Evolutionary conservation across 306 rosid genomes (phyloP), one percentile per base, ranked within the genome.

Genomic region (Vigna nakashimae): DNA sequence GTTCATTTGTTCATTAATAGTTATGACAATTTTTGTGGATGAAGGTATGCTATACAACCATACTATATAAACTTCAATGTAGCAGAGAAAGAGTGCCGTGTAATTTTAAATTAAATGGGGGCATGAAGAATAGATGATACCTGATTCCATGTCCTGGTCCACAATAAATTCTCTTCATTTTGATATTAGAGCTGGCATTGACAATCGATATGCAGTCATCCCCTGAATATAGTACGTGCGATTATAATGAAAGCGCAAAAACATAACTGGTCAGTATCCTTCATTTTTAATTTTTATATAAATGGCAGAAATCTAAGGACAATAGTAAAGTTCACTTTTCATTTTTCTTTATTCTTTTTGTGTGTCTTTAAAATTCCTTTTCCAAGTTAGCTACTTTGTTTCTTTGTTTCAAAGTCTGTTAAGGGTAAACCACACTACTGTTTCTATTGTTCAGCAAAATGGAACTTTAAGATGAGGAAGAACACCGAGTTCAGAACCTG

Each of bases 71-170:
- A 3, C n/a, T 12, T 34, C 15, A 36, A 36, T 1, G 34, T 69
- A 15, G 9, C 64, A 78, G 34, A 60, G 46, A 59, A 49, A 64
- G 58, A 65, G 17, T 65, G 42, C 48, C 28, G 45, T 59, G 38
- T 72, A 51, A 65, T 15, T 52, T 42, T 36, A 59, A 55, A 64
- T 66, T 75, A 71, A 26, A 65, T 65, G 49, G 71, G 60, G 32
- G 18, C 65, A 53, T 62, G 62, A 50, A 65, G 59, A 59, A 60
- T 55, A 40, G 81, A 76, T 36, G 66, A 53, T 88, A 96, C 99
- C 99, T 96, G 89, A 96, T 83, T 82, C 99, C 99, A 63, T 96
- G 99, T 69, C 99, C 99, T 2, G 99, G 99, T 80, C 99, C 99
- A 77, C 99, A 96, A 72, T 42, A 77, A 76, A 96, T 85, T 73